Conservation (phyloP, 495 filamentous ascomycete species). For the Aspergillus kassunensis region DNA sequence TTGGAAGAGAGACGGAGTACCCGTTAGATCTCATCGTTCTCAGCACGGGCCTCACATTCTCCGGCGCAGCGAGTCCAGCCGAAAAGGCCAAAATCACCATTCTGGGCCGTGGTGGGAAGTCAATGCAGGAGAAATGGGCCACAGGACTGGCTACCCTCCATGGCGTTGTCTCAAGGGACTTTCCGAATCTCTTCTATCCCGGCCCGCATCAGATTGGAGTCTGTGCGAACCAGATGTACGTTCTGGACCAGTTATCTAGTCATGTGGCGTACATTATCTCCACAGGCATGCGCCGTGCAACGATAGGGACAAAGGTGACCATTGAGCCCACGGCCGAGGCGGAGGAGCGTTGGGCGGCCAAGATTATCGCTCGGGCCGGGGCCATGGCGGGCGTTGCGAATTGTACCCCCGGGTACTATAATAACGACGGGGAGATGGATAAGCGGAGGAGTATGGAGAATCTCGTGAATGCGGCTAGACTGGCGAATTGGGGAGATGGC, state of each 20-base stretch:
- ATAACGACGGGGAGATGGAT: slow-evolving; percentile 41
- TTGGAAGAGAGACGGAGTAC: slow-evolving; percentile 21
- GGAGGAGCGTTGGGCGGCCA: slow-evolving; percentile 45
- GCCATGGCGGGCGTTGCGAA: slow-evolving; percentile 34
- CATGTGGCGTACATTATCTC: slow-evolving; percentile 47
- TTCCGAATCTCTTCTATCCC: slow-evolving; percentile 53
- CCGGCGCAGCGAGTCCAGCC: not conserved
- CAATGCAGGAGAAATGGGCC: slow-evolving; percentile 42
- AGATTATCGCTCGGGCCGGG: slow-evolving; percentile 36
- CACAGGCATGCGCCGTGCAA: slow-evolving; percentile 27
- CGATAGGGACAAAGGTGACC: slow-evolving; percentile 7
- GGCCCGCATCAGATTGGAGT: slow-evolving; percentile 36
- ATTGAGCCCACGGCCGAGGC: slow-evolving; percentile 41
- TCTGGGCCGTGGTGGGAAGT: slow-evolving; percentile 22
- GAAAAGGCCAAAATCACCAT: not conserved
- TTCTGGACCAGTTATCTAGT: slow-evolving; percentile 32
- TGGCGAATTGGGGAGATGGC: slow-evolving; percentile 17
- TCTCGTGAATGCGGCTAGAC: slow-evolving; percentile 7
- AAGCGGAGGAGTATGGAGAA: too few relatives aligned
- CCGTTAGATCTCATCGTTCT: slow-evolving; percentile 38
- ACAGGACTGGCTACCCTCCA: slow-evolving; percentile 20
- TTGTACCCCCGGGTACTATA: slow-evolving; percentile 56
- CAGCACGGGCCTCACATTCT: slow-evolving; percentile 23
- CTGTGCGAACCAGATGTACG: slow-evolving; percentile 35
- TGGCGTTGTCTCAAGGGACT: slow-evolving; percentile 30